Percentiles rank a stretch among this genome's conserved stretches.
These are phyloP conservation scores for Tremellales sp. DNA, from an alignment of 1,284 basidiomycete species.

Conservation along the genomic window DNA sequence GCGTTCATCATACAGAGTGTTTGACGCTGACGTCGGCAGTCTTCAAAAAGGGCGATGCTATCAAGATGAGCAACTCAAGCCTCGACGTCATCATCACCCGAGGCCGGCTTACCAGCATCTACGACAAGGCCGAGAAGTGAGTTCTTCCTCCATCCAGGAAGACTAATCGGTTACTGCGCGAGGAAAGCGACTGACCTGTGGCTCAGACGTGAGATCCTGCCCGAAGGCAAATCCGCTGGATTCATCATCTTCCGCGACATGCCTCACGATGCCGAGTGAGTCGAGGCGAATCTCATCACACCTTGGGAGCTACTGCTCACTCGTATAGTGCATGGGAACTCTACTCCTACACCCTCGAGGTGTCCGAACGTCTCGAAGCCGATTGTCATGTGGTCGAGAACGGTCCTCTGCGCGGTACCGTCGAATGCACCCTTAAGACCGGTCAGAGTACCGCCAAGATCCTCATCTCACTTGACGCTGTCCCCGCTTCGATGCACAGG, in stretches of 20 bases:
- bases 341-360: not conserved
- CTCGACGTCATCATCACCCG: not conserved
- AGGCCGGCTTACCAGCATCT: not conserved
- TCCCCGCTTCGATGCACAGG: conserved; percentile 1
- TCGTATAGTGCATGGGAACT: not conserved
- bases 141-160: not conserved
- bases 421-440: not conserved
- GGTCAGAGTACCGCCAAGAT: not conserved
- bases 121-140: not conserved
- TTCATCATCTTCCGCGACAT: not conserved
- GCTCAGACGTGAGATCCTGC: not conserved
- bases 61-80: not conserved
- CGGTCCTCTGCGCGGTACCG: not conserved
- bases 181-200: not conserved
- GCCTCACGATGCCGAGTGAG: not conserved
- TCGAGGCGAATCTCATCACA: no score
- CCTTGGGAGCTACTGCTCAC: no score
- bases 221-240: not conserved
- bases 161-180: no score
- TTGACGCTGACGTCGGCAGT: no score
- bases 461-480: conserved; percentile 4
- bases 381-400: not conserved
- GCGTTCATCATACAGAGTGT: no score
- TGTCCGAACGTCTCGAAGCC: not conserved
- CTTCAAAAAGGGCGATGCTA: not conserved